These are phyloP conservation scores for Entophlyctis luteolus DNA, from an alignment of 192 early-diverging fungal genomes.

Conservation along the genomic window DNA sequence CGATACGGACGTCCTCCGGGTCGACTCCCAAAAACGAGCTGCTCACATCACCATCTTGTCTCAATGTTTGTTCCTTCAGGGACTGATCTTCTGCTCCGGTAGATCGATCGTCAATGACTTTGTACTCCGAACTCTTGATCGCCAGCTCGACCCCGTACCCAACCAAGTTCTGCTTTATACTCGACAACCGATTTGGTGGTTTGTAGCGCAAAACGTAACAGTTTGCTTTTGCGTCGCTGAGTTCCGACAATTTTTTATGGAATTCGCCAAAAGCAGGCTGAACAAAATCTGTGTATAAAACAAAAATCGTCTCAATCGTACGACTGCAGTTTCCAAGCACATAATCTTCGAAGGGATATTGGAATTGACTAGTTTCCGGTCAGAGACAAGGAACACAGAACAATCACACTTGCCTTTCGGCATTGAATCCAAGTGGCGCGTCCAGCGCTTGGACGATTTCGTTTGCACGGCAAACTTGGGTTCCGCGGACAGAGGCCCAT, in stretches of 20 bases:
- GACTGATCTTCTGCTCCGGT: constrained; percentile 44
- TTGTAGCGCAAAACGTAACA: constrained; percentile 76
- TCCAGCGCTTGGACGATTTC: constrained; percentile 17
- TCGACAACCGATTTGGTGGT: neutral
- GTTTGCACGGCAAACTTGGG: constrained; percentile 20
- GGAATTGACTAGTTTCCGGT: too few species aligned
- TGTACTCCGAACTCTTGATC: constrained; percentile 96
- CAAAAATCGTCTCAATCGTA: too few species aligned
- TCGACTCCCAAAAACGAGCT: neutral
- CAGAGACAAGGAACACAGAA: neutral
- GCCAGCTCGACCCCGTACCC: constrained; percentile 93
- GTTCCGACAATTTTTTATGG: constrained; percentile 48
- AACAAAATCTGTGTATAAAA: constrained; percentile 76
- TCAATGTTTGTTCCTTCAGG: too few species aligned
- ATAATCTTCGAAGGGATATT: too few species aligned
- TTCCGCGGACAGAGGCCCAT: too few species aligned
- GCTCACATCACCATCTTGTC: too few species aligned
- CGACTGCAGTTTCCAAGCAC: too few species aligned
- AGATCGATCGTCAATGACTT: constrained; percentile 89
- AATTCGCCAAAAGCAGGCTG: constrained; percentile 55
- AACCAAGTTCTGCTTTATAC: constrained; percentile 40
- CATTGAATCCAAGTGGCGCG: constrained; percentile 19
- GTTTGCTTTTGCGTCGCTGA: constrained; percentile 47
- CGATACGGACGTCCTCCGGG: constrained; percentile 24
- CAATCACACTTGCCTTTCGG: constrained; percentile 62